Percentiles rank a stretch among this genome's conserved stretches.
These are phyloP conservation scores for Cladosporium sp. DNA, from an alignment of 2,329 filamentous ascomycete species.

Conservation along the genomic window DNA sequence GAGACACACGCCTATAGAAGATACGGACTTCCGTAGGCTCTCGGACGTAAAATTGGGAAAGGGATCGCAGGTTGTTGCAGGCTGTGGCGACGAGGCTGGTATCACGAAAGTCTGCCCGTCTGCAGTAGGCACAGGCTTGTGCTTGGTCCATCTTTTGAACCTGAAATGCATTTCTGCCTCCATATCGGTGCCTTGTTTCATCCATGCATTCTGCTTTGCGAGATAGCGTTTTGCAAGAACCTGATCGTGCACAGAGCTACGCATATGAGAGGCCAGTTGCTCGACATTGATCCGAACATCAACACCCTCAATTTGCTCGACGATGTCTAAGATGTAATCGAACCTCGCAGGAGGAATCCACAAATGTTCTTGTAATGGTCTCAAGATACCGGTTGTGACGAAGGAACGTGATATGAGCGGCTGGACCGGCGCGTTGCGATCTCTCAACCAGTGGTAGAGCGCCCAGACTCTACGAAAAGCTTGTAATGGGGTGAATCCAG, in stretches of 20 bases:
- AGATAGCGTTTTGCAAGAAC: neutral
- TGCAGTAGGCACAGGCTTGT: neutral
- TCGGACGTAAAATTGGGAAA: no score
- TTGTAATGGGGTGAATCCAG: slow-evolving; percentile 34
- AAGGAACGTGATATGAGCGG: slow-evolving; percentile 45
- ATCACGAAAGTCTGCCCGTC: neutral
- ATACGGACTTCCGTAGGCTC: no score
- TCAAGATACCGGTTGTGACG: slow-evolving; percentile 46
- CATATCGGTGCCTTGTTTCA: neutral
- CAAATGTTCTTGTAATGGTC: neutral
- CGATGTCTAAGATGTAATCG: slow-evolving; percentile 7
- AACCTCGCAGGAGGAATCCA: slow-evolving; percentile 3
- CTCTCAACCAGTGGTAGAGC: slow-evolving; percentile 43
- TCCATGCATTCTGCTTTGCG: neutral
- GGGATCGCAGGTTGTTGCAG: no score
- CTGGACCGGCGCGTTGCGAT: slow-evolving; percentile 39
- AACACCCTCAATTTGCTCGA: slow-evolving; percentile 2
- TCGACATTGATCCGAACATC: neutral
- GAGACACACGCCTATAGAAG: no score
- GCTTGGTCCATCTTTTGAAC: slow-evolving; percentile 3
- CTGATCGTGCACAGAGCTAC: neutral
- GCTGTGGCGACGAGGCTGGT: neutral
- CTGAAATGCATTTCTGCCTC: neutral
- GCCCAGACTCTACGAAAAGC: slow-evolving; percentile 45
- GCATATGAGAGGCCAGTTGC: neutral